Evolutionary conservation across 164 flowering plant genomes (phyloP).

Genomic region (Echeveria elegans): DNA sequence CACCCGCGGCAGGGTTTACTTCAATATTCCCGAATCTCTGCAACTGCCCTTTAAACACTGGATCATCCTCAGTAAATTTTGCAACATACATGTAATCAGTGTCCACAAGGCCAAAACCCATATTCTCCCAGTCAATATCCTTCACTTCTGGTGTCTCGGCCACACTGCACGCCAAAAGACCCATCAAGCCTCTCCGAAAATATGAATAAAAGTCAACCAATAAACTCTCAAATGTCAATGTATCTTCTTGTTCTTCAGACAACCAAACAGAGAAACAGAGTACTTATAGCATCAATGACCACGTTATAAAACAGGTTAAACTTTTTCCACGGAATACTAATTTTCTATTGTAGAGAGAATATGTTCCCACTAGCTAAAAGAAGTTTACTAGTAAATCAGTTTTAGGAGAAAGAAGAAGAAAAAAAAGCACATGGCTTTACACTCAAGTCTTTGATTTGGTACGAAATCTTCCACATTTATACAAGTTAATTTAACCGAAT

Average conservation of each 20-base stretch:
- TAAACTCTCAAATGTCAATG: not conserved
- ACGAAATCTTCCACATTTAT: not conserved
- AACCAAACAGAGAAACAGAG: not conserved
- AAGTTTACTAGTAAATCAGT: not conserved
- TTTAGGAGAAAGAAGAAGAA: not conserved
- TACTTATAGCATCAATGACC: not conserved
- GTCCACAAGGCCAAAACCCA: constrained; percentile 51
- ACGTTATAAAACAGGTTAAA: too few species aligned
- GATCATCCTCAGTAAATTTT: constrained; percentile 40
- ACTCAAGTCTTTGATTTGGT: not conserved
- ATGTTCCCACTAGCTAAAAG: not conserved
- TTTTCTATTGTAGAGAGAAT: not conserved
- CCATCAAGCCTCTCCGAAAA: constrained; percentile 1
- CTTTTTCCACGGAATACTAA: not conserved
- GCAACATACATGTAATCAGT: constrained; percentile 71
- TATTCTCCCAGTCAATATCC: constrained; percentile 63
- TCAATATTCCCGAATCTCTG: constrained; percentile 64
- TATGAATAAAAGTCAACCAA: not conserved
- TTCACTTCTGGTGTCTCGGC: constrained; percentile 26
- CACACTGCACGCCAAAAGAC: constrained; percentile 13
- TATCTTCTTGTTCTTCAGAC: not conserved
- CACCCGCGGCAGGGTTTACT: constrained; percentile 68
- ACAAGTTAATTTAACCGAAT: not conserved
- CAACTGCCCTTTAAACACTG: constrained; percentile 48
- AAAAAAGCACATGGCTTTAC: not conserved